Base-by-base conservation (phyloP, 805 yeast species). In the Yarrowia sp. region DNA sequence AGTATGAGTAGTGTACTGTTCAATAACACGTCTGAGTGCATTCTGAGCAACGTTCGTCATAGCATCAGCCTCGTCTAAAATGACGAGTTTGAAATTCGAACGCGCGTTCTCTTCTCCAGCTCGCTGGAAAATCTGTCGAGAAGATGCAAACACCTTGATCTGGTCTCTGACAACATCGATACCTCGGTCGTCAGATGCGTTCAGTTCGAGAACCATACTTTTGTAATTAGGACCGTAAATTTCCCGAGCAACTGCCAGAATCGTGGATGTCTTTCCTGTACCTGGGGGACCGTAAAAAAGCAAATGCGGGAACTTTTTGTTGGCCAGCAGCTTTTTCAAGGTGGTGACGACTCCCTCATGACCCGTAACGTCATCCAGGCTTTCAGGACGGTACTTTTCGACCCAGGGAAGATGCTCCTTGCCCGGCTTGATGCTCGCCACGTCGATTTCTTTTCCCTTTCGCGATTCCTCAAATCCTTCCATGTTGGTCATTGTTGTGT, bases 11-110 rank as follows among this genome's bases (percentile, higher is more conserved):
- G 98, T 91, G 74, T 92, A 93, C 73, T 89, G 91, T 74, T 93
- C 98, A 74, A 93, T 93, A 71, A 87, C 93, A 76, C 99, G 84
- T 78, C 99, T 85, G 68, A 95, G 80, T 1, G 99, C 99, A 65
- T 92, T 85, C 74, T 95, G 99, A 0, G 99, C 99, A 71, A 91
- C 98, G 47, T 90, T 84, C 9, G 99, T 95, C 98, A 95, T 95
- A 11, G 97, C 90, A 75, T 95, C 97, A 0, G 97, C 97, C 78
- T 93, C 98, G 77, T 93, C 98, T 66, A 93, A 78, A n/a, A 93
- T 90, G 66, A 93, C 88, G 70, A 93, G 79, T 73, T 93, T 93
- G 81, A 92, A 92, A 13, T 95, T 96, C 64, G 83, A 81, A 67
- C 86, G 81, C n/a, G 44, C 13, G 33, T 55, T 38, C 6, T 67